Evolutionary conservation across 1,284 basidiomycete genomes (phyloP).

Genomic region (Ceratobasidium sp.): DNA sequence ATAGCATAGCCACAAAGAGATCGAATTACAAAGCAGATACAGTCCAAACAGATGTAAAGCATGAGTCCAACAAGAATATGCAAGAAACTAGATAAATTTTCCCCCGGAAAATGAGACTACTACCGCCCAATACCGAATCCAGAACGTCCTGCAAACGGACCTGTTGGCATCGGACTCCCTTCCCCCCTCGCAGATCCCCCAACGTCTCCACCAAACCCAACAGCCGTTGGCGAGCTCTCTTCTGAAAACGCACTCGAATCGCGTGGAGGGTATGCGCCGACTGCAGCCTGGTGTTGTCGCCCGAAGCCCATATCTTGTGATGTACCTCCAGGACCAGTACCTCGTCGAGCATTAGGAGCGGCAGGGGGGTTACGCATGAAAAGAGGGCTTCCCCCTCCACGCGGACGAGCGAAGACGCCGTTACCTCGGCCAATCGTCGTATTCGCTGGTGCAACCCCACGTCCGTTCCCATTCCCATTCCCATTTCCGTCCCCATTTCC

Average conservation of each 20-base stretch:
- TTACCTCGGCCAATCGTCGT: background rate
- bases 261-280: background rate
- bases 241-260: conserved; percentile 31
- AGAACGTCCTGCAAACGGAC: conserved; percentile 36
- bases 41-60: conserved; percentile 20
- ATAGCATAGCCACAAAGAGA: background rate
- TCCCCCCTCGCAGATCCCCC: conserved; percentile 29
- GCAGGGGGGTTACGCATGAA: conserved; percentile 2
- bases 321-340: conserved; percentile 1
- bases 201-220: conserved; percentile 36
- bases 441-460: background rate
- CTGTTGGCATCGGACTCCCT: conserved; percentile 26
- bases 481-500: too few species aligned
- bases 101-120: background rate
- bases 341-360: background rate
- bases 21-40: conserved; percentile 44
- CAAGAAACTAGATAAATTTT: too few species aligned
- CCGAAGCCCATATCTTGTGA: conserved; percentile 42
- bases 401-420: background rate
- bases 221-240: conserved; percentile 24
- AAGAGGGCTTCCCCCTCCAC: conserved; percentile 8
- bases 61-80: conserved; percentile 4
- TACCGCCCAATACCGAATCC: conserved; percentile 23
- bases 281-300: conserved; percentile 27
- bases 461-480: conserved; percentile 19